Base-by-base conservation (phyloP, 345 rosid species). In the Xanthoceras sorbifolium region DNA sequence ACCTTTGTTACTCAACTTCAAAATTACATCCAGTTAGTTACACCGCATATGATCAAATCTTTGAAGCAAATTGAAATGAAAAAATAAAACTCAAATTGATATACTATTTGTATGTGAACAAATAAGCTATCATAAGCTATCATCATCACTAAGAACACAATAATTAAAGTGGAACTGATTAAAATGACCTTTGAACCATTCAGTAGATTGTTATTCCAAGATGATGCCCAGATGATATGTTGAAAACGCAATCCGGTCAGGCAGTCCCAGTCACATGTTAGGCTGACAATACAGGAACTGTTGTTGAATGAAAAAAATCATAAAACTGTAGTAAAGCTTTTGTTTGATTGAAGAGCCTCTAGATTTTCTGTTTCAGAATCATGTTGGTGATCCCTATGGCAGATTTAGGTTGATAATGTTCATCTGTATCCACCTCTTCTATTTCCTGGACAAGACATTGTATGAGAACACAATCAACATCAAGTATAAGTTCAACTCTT, bases 381-480 rank as follows among this genome's bases (percentile, higher is more conserved):
- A 87, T 85, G 6, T 73, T 63, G 79, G 52, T 74, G 84, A 95
- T 95, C 82, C 81, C 87, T 61, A 92, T 78, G 5, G 84, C 76
- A 63, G 96, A 89, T 85, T 90, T 95, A 54, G 97, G 98, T 79
- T 83, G 90, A 77, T 85, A 93, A 76, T 86, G 94, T 79, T 91
- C 98, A 81, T 94, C 99, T 18, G 99, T 94, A 84, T 93, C 94
- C 72, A 93, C 93, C 88, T 94, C 99, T 77, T 94, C 99, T 18
- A 93, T 94, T 89, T 94, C 99, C 99, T 93, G 88, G 48, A 25
- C 60, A 63, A 22, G 42, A 79, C 57, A 72, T 64, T 36, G 34
- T 20, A 59, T 20, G 66, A 65, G 34, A 61, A 71, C 36, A 79
- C 65, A 50, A 66, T 48, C n/a, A 67, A 73, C 31, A 62, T 63